Evolutionary conservation across 768 basidiomycete genomes (phyloP), one percentile per base, ranked within the genome.

Genomic region (Phlebiopsis gigantea): DNA sequence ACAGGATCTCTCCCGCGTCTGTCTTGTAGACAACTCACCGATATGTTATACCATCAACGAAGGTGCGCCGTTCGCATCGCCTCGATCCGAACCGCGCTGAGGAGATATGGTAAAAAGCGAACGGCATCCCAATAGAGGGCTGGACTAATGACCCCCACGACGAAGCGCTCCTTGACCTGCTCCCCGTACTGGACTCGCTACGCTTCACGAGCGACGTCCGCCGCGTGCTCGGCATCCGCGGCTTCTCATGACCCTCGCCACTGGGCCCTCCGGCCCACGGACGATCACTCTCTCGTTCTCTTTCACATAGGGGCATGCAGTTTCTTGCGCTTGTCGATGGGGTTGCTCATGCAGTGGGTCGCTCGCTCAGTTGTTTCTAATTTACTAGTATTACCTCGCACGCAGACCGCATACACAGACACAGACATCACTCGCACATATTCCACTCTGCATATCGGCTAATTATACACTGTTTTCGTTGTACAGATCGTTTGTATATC

Each of bases 81-180:
- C 15, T 6, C 29, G 22, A n/a, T 17, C 15, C 15, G 28, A 9
- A 30, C 28, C 15, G 47, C 21, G 15, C 47, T 48, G 47, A 48
- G 15, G 26, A 2, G 26, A 10, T 28, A 6, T 55, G 44, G 65
- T 44, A 19, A 53, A 45, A 69, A 98, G 97, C 92, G 53, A 99
- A 99, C 70, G 97, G 94, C 52, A 93, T 99, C 66, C 97, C 97
- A 30, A 93, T 99, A 72, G 96, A 98, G 78, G 97, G 97, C 48
- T 98, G 97, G 97, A 98, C 94, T 22, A 88, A 94, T 58, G 97
- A 99, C 73, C 95, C 93, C 29, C 84, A 87, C 58, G 97, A 99
- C 74, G 93, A 98, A 73, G 97, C 96, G 21, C 77, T 99, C 55
- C 85, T 99, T 55, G 95, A 98, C 74, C 81, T 98, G 50, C 75